Evolutionary conservation across 2,329 filamentous ascomycete genomes (phyloP), one percentile per base, ranked within the genome.

Genomic region (Colletotrichum melonis): DNA sequence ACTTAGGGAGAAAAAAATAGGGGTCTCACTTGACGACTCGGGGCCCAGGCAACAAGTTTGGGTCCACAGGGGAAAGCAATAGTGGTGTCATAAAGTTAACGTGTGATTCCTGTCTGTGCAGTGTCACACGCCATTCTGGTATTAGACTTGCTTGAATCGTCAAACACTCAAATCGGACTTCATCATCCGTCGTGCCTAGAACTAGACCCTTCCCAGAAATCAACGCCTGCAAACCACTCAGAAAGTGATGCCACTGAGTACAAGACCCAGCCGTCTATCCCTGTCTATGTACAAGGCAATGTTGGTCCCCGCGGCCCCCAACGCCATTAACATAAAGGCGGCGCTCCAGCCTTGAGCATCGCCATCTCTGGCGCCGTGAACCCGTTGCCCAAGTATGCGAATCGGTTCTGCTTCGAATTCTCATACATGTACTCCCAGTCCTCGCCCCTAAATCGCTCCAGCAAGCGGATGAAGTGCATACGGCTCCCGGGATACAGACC

Each of bases 401-500:
- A 89, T 38, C 87, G 80, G 75, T 89, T 89, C 69, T 75, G 74
- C 73, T 74, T 78, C 22, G 73, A 67, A 11, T 38, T 67, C 32
- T 84, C 81, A 55, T 87, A 86, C 26, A 85, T 81, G 75, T 87
- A 89, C 58, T 89, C 87, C 82, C 84, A 90, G 75, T 90, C 86
- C 78, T 89, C 88, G 22, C 84, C 85, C 52, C 88, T 80, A 72
- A 89, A 84, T 8, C 78, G 77, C 75, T 86, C 84, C 26, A 90
- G 81, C 85, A 88, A 88, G 73, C 87, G 84, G 77, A 88, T 86
- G 78, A 88, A 88, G 76, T 89, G 86, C 64, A 86, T 80, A 30
- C 87, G 81, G 75, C 85, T 87, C 5, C 87, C 87, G 0, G 87
- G 87, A 74, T 89, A 87, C 58, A 89, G 78, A 3, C 86, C 87